These are phyloP conservation scores for Mucuna pruriens DNA, from an alignment of 306 rosid genomes.

Conservation along the genomic window DNA sequence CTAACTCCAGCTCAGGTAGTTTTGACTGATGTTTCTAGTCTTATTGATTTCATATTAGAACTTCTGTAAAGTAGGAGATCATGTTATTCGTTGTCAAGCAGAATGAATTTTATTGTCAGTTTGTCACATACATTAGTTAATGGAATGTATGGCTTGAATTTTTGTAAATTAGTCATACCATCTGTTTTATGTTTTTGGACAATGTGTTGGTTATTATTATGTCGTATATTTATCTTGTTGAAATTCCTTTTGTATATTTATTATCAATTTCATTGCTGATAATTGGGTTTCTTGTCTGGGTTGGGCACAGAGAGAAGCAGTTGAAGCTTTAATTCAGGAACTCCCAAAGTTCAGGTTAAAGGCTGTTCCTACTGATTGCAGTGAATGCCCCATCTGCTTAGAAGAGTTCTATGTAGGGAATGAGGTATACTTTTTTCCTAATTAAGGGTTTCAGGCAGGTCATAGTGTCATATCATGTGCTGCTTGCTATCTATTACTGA, in stretches of 20 bases:
- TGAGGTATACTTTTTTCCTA: slow-evolving; percentile 65
- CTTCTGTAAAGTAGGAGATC: neutral
- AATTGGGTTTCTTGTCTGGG: slow-evolving; percentile 40
- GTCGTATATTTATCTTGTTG: neutral
- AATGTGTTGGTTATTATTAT: neutral
- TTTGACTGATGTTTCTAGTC: slow-evolving; percentile 30
- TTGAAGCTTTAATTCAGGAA: slow-evolving; percentile 98
- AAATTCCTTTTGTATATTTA: neutral
- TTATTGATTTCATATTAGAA: slow-evolving; percentile 23
- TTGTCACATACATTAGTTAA: slow-evolving; percentile 1
- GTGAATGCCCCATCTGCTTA: slow-evolving; percentile 97
- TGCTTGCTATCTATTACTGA: slow-evolving; percentile 5
- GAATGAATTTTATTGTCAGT: neutral
- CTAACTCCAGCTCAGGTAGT: slow-evolving; percentile 96
- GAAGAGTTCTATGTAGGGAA: slow-evolving; percentile 94
- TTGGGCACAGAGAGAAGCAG: slow-evolving; percentile 89
- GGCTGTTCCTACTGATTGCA: slow-evolving; percentile 99
- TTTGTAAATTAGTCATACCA: neutral
- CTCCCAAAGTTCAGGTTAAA: slow-evolving; percentile 94
- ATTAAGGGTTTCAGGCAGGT: slow-evolving; percentile 4
- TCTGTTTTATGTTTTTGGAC: neutral
- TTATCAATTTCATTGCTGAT: slow-evolving; percentile 38
- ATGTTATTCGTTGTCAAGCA: slow-evolving; percentile 17
- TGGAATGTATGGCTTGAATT: slow-evolving; percentile 15
- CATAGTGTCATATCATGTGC: neutral